Percentiles rank a stretch among this genome's conserved stretches.
Conservation (phyloP, 1,139 yeast genomes). For the Groenewaldozyma sp. region DNA sequence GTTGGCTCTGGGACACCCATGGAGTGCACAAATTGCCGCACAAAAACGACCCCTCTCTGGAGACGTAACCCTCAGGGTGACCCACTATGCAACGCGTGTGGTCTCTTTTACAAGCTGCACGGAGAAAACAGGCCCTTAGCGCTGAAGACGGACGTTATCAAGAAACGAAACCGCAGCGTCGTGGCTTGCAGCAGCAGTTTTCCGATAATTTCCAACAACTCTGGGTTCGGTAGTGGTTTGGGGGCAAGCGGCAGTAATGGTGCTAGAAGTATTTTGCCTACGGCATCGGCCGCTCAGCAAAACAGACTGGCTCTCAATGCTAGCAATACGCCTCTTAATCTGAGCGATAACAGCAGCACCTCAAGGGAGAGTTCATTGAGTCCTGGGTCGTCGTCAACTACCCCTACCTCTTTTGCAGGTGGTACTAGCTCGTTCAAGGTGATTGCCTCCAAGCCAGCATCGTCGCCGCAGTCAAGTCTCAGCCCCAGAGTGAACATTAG, state of each 20-base stretch:
- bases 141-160: constrained; percentile 81
- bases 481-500: not conserved
- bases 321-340: too few relatives aligned
- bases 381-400: not conserved
- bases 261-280: not conserved
- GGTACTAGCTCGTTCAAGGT: too few relatives aligned
- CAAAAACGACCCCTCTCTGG: constrained; percentile 90
- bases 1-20: not conserved
- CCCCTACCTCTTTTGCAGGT: not conserved
- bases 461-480: not conserved
- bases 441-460: too few relatives aligned
- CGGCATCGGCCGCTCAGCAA: not conserved
- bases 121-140: constrained; percentile 87
- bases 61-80: constrained; percentile 85
- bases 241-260: not conserved
- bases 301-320: too few relatives aligned
- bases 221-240: not conserved
- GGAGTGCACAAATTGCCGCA: constrained; percentile 74
- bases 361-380: not conserved
- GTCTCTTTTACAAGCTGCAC: constrained; percentile 75
- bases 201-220: too few relatives aligned
- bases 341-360: too few relatives aligned
- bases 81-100: constrained; percentile 90
- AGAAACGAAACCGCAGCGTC: constrained; percentile 44
- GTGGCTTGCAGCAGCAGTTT: too few relatives aligned